A percentile compares a stretch with the other conserved stretches of the same genome.
phyloP scores from a whole-genome alignment of 441 rosid species.

The Iberis amara region DNA sequence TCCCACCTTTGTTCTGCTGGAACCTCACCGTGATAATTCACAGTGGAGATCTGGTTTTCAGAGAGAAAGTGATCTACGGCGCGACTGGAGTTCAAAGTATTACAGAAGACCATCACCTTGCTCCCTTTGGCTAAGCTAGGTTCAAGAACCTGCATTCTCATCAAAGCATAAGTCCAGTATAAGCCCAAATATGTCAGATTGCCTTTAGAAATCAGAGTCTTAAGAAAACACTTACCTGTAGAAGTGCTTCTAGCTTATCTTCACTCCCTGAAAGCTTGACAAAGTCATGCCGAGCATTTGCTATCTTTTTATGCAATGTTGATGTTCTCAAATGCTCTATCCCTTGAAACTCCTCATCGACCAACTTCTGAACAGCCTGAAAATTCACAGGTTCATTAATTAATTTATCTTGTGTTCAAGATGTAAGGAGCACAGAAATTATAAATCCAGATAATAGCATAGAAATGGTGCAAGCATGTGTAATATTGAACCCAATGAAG shows the following conservation, averaged over 20 bases:
- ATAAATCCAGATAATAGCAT: too few relatives aligned
- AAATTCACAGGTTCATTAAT: conserved; percentile 20
- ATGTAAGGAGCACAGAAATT: too few relatives aligned
- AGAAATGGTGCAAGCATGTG: background rate
- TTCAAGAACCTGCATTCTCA: conserved; percentile 71
- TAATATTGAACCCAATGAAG: conserved; percentile 2
- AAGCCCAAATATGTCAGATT: conserved; percentile 7
- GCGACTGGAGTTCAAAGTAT: conserved; percentile 85
- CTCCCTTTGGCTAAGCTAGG: conserved; percentile 91
- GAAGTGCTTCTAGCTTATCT: conserved; percentile 81
- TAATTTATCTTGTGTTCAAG: conserved; percentile 6
- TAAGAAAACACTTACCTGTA: conserved; percentile 51
- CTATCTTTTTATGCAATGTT: conserved; percentile 79
- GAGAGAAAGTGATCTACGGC: conserved; percentile 84
- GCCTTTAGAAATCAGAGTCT: background rate
- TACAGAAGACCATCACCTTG: conserved; percentile 91
- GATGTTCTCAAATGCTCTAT: conserved; percentile 83
- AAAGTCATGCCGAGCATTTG: conserved; percentile 89
- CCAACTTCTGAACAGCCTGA: conserved; percentile 86
- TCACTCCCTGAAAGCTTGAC: conserved; percentile 81
- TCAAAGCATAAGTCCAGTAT: conserved; percentile 22
- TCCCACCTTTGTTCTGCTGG: conserved; percentile 86
- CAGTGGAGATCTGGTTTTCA: conserved; percentile 73
- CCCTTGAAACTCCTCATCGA: conserved; percentile 91
- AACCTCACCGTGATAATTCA: conserved; percentile 92